These are phyloP conservation scores for Vaccinium corymbosum DNA, from an alignment of 148 eudicot genomes.

Conservation along the genomic window DNA sequence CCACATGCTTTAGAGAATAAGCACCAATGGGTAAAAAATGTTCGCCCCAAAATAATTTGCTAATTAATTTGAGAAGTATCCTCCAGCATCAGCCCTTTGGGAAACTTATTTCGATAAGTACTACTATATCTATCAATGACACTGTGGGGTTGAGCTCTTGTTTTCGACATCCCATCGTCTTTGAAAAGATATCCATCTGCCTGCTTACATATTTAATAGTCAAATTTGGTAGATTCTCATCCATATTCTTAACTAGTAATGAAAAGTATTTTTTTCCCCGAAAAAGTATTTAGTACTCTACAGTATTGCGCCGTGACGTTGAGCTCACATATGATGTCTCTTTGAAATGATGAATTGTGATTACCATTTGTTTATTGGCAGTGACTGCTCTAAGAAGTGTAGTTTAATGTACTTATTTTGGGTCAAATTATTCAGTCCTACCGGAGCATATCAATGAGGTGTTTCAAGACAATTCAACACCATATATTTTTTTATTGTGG, in stretches of 20 bases:
- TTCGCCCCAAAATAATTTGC: neutral
- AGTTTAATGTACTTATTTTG: too few species aligned
- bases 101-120: neutral
- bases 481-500: too few species aligned
- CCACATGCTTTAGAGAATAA: neutral
- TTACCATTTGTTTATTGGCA: neutral
- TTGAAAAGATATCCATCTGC: slow-evolving; percentile 26
- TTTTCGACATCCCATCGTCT: slow-evolving; percentile 28
- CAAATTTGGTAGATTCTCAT: too few species aligned
- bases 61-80: neutral
- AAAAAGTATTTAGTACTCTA: too few species aligned
- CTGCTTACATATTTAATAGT: neutral
- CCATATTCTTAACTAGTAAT: too few species aligned
- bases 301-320: neutral
- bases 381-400: too few species aligned
- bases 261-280: too few species aligned
- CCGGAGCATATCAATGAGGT: too few species aligned
- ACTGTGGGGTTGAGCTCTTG: neutral
- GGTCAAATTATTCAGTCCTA: too few species aligned
- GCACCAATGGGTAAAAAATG: neutral
- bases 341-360: neutral
- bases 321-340: neutral
- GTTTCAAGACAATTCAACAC: too few species aligned
- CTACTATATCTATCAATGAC: too few species aligned
- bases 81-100: neutral